phyloP scores from a whole-genome alignment of 805 yeast species.

The Cyberlindnera maclurae region DNA sequence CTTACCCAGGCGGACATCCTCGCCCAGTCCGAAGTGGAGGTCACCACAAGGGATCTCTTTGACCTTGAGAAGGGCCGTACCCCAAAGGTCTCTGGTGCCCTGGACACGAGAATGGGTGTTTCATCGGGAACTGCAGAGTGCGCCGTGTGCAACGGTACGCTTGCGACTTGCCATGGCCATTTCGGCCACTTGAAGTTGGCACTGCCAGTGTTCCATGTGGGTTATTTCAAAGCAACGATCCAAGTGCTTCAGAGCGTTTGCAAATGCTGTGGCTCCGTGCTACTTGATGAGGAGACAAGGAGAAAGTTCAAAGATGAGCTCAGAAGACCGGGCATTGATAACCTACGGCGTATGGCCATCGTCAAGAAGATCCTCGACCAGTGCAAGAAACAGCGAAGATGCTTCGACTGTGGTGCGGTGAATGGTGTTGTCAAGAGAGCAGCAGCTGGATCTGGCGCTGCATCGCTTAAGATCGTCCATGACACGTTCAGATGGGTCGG shows the following conservation, averaged over 20 bases:
- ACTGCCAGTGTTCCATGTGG: constrained; percentile 94
- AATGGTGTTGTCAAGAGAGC: constrained; percentile 98
- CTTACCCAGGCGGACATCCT: constrained; percentile 86
- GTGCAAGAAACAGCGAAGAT: constrained; percentile 91
- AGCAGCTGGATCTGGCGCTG: constrained; percentile 84
- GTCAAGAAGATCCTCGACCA: constrained; percentile 80
- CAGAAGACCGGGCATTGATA: constrained; percentile 83
- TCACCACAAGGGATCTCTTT: constrained; percentile 83
- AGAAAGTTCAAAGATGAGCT: constrained; percentile 68
- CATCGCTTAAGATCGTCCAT: constrained; percentile 90
- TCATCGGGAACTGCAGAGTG: constrained; percentile 84
- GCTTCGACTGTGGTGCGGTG: constrained; percentile 77
- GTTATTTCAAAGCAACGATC: constrained; percentile 88
- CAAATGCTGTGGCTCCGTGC: constrained; percentile 75
- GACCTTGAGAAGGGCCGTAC: constrained; percentile 84
- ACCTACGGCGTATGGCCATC: constrained; percentile 84
- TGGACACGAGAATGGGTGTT: constrained; percentile 91
- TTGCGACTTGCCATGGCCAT: constrained; percentile 97
- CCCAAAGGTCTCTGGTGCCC: constrained; percentile 81
- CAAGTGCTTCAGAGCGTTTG: constrained; percentile 86
- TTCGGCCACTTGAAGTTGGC: constrained; percentile 93
- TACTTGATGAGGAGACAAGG: constrained; percentile 67
- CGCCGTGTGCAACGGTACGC: constrained; percentile 81
- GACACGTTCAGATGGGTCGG: constrained; percentile 96
- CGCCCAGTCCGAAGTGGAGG: constrained; percentile 92